Conservation (phyloP, 306 rosid genomes). For the Fragaria nilgerrensis region DNA sequence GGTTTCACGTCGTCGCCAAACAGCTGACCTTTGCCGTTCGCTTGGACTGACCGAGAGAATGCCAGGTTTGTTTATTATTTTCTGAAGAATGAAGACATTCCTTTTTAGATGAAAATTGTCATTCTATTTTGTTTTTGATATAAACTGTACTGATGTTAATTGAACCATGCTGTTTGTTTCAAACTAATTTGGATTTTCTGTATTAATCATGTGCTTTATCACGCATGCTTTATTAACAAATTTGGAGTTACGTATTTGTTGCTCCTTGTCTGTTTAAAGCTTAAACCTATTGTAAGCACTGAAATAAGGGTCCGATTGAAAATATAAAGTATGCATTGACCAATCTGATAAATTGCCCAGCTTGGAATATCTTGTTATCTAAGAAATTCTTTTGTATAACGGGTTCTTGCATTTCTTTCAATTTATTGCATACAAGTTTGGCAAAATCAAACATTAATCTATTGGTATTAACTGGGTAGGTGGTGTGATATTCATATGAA, state of each 20-base stretch:
- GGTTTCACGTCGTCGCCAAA: conserved; percentile 98
- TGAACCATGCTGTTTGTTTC: background rate
- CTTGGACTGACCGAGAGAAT: conserved; percentile 91
- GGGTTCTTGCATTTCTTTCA: conserved; percentile 19
- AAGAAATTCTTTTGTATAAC: conserved; percentile 2
- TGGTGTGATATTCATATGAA: background rate
- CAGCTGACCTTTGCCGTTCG: conserved; percentile 93
- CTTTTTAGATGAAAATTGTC: background rate
- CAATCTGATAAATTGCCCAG: background rate
- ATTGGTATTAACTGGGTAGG: background rate
- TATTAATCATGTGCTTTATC: background rate
- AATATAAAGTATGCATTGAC: background rate
- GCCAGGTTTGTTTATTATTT: conserved; percentile 59
- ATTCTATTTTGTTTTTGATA: background rate
- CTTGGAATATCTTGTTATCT: background rate
- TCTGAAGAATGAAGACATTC: background rate
- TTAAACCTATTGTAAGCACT: background rate
- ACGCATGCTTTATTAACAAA: background rate
- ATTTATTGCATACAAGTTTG: conserved; percentile 6
- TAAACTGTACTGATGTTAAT: background rate
- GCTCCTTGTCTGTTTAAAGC: background rate
- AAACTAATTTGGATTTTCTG: background rate
- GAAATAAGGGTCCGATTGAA: background rate
- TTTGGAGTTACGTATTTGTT: background rate
- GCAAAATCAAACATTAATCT: conserved; percentile 8